Evolutionary conservation across 2,329 filamentous ascomycete species (phyloP), one percentile per base, ranked within the genome.

Genomic region (Cladosporium sp.): DNA sequence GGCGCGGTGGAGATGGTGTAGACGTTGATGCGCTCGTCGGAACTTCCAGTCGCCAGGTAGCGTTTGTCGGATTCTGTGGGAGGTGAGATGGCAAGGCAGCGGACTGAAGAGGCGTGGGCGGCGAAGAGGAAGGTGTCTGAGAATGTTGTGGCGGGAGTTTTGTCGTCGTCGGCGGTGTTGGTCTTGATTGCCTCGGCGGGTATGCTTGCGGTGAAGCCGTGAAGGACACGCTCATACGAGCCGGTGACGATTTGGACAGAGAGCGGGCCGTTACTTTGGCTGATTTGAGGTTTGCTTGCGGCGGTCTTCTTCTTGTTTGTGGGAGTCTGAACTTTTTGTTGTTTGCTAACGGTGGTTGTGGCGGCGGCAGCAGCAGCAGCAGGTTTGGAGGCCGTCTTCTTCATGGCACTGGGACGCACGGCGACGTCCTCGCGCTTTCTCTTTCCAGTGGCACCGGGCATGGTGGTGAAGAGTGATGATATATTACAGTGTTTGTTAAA

Each of bases 101-200:
- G 86, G 66, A 98, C 88, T 4, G 93, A 85, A 11, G 91, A 94
- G 50, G 83, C 79, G 71, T 98, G 93, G 12, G 93, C 91, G 64
- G 91, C 88, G 79, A 98, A 96, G 51, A 98, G 80, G 69, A 98
- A 98, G 0, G 88, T 92, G 69, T 97, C 92, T 57, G 88, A 81
- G 65, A 96, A 97, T 45, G 83, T 77, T 49, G 84, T 75, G 15
- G 62, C 59, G 32, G 65, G 49, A 18, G 56, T 53, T n/a, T 40
- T 40, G 45, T 40, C 45, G 25, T 16, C 33, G 25, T 64, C 49
- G 18, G 57, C 53, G 27, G 32, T 46, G 41, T 43, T 42, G 35
- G 19, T 38, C 15, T 29, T 25, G 18, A 33, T 29, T 11, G 36
- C 35, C 18, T 47, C 27, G 43, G 66, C 57, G 36, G 78, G 74